Evolutionary conservation across 768 basidiomycete genomes (phyloP), one percentile per base, ranked within the genome.

Genomic region (Tulasnella sp.): DNA sequence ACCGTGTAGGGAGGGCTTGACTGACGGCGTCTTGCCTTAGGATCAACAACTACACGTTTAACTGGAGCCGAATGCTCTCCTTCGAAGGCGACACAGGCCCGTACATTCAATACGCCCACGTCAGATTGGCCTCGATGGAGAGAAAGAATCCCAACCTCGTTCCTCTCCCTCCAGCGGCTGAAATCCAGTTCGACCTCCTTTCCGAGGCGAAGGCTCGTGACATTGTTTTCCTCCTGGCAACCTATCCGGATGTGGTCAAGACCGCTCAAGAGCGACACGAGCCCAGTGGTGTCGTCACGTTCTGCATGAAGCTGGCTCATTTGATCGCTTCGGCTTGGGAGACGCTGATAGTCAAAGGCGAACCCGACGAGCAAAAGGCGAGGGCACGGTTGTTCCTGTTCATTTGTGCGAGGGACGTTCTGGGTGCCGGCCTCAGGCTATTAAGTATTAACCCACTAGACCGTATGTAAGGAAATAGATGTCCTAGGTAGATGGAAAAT

Each of bases 1-100:
- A 29, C 42, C 77, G 40, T 29, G 75, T 15, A 39, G 51, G 35
- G 69, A 75, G 77, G 35, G 79, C 79, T 78, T 73, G 18, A 73
- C 74, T 35, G 69, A 77, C 75, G 11, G 67, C 61, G 26, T 11
- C 40, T 20, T 35, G 13, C 26, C 73, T 5, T 80, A 97, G 96
- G 79, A 93, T 98, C 83, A 96, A 96, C 85, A 95, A 98, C 86
- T 99, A 99, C 86, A 91, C 89, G 1, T 99, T 98, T 86, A 93
- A 95, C 84, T 94, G 94, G 91, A 90, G 93, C 80, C 90, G 95
- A 57, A 96, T 98, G 94, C 89, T 92, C 73, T 95, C 94, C 44
- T 98, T 97, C 84, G 95, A 98, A 84, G 96, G 96, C 67, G 96
- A 98, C 85, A 96, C 95, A 0, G 95, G 94, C 0, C 94, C 95